Conservation (phyloP, 352 stramenopile genomes). For the Pythium dissimile region DNA sequence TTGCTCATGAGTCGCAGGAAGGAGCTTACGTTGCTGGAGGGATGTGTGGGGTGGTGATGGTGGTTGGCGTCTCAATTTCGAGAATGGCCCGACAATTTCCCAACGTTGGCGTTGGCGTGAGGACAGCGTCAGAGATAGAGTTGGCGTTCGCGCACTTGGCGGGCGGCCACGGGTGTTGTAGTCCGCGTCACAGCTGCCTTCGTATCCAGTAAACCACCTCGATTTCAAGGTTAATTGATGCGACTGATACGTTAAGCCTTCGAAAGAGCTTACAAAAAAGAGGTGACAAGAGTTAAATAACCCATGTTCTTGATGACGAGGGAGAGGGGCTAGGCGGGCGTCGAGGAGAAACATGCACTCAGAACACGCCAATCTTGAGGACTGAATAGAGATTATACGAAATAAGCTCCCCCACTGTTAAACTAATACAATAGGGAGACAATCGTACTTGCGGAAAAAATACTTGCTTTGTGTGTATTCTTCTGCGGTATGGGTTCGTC, state of each 20-base stretch:
- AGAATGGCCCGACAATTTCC: slow-evolving; percentile 10
- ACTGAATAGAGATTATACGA: not conserved
- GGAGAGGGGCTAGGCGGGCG: not conserved
- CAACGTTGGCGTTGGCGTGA: slow-evolving; percentile 1
- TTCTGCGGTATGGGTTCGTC: no score
- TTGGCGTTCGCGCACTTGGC: not conserved
- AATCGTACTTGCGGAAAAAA: not conserved
- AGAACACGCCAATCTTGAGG: not conserved
- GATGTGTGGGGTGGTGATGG: slow-evolving; percentile 2
- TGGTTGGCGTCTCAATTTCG: slow-evolving; percentile 5
- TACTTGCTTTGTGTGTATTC: no score
- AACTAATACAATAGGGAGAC: not conserved
- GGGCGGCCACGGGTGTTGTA: not conserved
- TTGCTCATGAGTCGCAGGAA: not conserved
- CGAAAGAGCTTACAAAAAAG: not conserved
- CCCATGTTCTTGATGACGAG: slow-evolving; percentile 2
- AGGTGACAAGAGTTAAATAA: slow-evolving; percentile 9
- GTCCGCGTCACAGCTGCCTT: slow-evolving; percentile 6
- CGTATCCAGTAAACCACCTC: slow-evolving; percentile 9
- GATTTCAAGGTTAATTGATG: slow-evolving; percentile 3
- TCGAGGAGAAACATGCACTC: slow-evolving; percentile 6
- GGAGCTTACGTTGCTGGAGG: slow-evolving; percentile 10
- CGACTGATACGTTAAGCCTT: not conserved
- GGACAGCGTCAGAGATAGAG: no score
- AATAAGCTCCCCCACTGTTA: slow-evolving; percentile 3